These are phyloP conservation scores for Hypoxylon fragiforme DNA, from an alignment of 495 filamentous ascomycete genomes.

Conservation along the genomic window DNA sequence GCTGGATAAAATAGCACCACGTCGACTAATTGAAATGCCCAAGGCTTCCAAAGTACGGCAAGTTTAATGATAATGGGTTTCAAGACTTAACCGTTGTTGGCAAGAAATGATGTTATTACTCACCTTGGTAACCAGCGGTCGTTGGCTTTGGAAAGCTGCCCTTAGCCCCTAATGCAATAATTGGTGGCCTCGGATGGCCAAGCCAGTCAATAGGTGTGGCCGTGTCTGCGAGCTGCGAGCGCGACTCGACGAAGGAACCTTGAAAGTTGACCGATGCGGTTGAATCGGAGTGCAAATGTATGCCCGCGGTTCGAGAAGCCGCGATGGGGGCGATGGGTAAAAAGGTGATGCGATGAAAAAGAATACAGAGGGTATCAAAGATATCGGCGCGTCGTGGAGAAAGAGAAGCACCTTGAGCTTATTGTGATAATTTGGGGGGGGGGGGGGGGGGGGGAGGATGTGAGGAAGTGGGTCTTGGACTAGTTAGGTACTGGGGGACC, in stretches of 20 bases:
- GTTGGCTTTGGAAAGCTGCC: constrained; percentile 29
- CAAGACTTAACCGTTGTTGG: neutral
- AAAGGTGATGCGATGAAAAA: constrained; percentile 16
- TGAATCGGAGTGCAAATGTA: constrained; percentile 14
- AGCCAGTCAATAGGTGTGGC: constrained; percentile 14
- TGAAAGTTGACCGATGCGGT: constrained; percentile 19
- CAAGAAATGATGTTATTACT: constrained; percentile 7
- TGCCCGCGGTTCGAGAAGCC: constrained; percentile 3
- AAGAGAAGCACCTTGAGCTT: constrained; percentile 8
- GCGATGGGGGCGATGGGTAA: neutral
- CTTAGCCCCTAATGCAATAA: constrained; percentile 34
- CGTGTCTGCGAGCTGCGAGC: constrained; percentile 17
- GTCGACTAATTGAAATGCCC: constrained; percentile 14
- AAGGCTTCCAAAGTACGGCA: neutral
- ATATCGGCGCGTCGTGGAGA: constrained; percentile 20
- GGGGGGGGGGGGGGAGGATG: neutral
- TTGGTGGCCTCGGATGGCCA: constrained; percentile 29
- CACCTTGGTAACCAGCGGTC: constrained; percentile 22
- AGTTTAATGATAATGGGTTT: neutral
- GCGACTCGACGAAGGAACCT: constrained; percentile 2
- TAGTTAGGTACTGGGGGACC: neutral
- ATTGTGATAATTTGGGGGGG: constrained; percentile 30
- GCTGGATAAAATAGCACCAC: neutral
- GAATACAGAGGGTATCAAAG: constrained; percentile 3
- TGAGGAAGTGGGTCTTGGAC: constrained; percentile 28